These are phyloP conservation scores for Ogataea nakhonphanomensis DNA, from an alignment of 805 yeast genomes.

Conservation along the genomic window DNA sequence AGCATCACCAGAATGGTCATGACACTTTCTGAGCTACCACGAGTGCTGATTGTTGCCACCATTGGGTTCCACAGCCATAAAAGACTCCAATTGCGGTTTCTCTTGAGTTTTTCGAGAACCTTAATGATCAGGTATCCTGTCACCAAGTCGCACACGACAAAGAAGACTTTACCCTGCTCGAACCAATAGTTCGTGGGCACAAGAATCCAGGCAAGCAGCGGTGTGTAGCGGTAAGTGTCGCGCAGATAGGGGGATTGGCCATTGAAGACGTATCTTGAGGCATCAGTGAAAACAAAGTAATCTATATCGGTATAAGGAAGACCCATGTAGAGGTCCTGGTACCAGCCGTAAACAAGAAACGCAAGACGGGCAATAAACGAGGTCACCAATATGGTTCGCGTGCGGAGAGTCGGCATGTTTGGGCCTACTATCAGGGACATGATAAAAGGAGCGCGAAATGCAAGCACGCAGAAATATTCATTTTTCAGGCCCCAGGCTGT, in stretches of 20 bases:
- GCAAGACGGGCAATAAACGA: conserved; percentile 45
- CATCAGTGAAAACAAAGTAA: conserved; percentile 91
- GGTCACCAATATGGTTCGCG: conserved; percentile 12
- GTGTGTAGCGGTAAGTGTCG: conserved; percentile 92
- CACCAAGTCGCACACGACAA: conserved; percentile 71
- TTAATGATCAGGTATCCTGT: conserved; percentile 66
- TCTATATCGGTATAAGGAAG: conserved; percentile 93
- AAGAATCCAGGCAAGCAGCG: conserved; percentile 79
- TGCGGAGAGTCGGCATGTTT: conserved; percentile 12
- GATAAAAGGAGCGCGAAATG: neutral
- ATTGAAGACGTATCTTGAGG: conserved; percentile 63
- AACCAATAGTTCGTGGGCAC: conserved; percentile 61
- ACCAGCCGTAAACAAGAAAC: conserved; percentile 74
- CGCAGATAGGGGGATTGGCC: conserved; percentile 70
- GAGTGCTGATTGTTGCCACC: conserved; percentile 87
- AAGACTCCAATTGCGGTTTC: conserved; percentile 17
- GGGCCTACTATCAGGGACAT: conserved; percentile 14
- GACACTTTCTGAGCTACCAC: conserved; percentile 92
- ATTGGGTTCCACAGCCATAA: conserved; percentile 92
- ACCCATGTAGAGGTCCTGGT: conserved; percentile 77
- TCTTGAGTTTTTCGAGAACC: conserved; percentile 30
- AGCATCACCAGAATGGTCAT: conserved; percentile 72
- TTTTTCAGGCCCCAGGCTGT: too few species aligned
- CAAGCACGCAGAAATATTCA: too few species aligned
- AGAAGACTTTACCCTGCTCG: conserved; percentile 76